phyloP scores from a whole-genome alignment of 768 basidiomycete species.

The Omphalotus guepiniiformis region DNA sequence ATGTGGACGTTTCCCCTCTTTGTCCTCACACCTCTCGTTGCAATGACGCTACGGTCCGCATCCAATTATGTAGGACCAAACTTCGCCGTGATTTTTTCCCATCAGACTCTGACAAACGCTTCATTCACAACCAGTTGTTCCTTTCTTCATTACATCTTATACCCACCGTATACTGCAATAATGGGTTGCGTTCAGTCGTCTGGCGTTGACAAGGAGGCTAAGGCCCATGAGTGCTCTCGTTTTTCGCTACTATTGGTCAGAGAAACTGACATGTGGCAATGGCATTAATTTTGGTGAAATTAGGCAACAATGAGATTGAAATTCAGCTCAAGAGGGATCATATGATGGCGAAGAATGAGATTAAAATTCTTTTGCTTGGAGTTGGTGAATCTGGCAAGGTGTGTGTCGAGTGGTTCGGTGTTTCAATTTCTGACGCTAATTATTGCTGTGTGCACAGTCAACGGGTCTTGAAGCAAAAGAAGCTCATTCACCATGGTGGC shows the following conservation, averaged over 20 bases:
- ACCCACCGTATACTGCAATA: slow-evolving; percentile 10
- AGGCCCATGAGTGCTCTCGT: slow-evolving; percentile 60
- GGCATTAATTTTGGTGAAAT: slow-evolving; percentile 1
- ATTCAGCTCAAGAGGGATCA: slow-evolving; percentile 85
- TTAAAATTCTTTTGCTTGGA: slow-evolving; percentile 93
- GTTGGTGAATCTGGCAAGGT: slow-evolving; percentile 98
- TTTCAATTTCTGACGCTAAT: too few relatives aligned
- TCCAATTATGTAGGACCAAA: too few relatives aligned
- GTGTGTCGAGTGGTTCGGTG: slow-evolving; percentile 1
- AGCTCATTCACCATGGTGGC: slow-evolving; percentile 88
- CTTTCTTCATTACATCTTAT: neutral
- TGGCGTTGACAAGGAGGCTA: slow-evolving; percentile 73
- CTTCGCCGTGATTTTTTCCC: too few relatives aligned
- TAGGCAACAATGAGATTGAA: slow-evolving; percentile 95
- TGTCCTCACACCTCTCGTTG: too few relatives aligned
- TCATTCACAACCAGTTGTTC: neutral
- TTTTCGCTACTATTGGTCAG: neutral
- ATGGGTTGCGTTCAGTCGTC: slow-evolving; percentile 74
- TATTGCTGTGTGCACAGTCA: slow-evolving; percentile 43
- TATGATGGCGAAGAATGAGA: slow-evolving; percentile 87
- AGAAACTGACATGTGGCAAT: neutral
- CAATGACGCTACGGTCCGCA: too few relatives aligned
- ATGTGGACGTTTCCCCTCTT: too few relatives aligned
- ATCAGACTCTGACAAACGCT: too few relatives aligned
- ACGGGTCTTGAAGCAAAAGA: slow-evolving; percentile 95